These are phyloP conservation scores for Pachysandra terminalis DNA, from an alignment of 164 flowering plant species.

Conservation along the genomic window DNA sequence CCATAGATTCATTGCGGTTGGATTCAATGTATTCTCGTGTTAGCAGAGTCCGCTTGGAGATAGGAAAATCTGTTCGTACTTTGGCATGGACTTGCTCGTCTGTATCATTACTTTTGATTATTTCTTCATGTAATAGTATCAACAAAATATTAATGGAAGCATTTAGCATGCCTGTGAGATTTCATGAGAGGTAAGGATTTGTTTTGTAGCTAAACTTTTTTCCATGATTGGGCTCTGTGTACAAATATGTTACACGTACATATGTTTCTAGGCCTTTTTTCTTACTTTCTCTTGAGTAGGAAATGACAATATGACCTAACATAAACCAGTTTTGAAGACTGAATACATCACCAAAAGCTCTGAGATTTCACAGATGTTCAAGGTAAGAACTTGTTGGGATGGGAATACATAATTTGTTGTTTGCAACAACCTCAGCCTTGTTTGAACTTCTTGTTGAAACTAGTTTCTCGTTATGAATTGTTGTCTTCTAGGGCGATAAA, in stretches of 20 bases:
- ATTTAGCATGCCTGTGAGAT: not conserved
- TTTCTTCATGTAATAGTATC: not conserved
- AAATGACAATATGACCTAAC: not conserved
- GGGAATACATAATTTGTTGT: not conserved
- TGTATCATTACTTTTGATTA: not conserved
- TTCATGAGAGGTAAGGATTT: not conserved
- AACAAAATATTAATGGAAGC: not conserved
- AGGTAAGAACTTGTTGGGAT: not conserved
- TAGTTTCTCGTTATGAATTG: no score
- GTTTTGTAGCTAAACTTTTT: not conserved
- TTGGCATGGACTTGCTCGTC: not conserved
- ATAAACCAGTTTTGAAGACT: no score
- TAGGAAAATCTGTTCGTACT: not conserved
- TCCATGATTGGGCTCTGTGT: not conserved
- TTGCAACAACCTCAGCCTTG: not conserved
- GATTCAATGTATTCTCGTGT: not conserved
- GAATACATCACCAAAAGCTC: no score
- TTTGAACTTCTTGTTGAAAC: no score
- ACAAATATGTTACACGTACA: no score
- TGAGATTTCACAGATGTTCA: no score
- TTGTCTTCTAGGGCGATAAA: no score
- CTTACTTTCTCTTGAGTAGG: not conserved
- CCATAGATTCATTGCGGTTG: not conserved
- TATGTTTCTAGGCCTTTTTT: not conserved
- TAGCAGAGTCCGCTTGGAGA: not conserved